phyloP scores from a whole-genome alignment of 768 basidiomycete species.

The Royoungia palumana region DNA sequence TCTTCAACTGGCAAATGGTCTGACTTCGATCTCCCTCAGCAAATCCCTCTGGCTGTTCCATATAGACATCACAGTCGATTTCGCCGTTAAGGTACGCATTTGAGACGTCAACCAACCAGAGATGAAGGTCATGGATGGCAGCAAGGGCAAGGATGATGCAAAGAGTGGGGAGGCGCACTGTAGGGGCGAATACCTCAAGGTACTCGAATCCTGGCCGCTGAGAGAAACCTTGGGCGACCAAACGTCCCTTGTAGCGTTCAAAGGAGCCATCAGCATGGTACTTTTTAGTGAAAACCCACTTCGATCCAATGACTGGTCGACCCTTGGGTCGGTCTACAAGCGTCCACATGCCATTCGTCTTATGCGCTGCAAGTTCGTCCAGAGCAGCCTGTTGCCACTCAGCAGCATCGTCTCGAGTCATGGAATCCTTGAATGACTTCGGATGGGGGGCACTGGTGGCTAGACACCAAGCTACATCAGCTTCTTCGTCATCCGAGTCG shows the following conservation, averaged over 20 bases:
- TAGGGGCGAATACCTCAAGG: conserved; percentile 31
- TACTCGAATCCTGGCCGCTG: conserved; percentile 7
- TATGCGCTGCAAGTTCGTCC: background rate
- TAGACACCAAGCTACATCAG: background rate
- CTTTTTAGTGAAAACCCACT: background rate
- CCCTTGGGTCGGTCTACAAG: background rate
- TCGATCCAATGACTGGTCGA: background rate
- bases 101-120: conserved; percentile 10
- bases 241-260: conserved; percentile 34
- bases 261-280: conserved; percentile 8
- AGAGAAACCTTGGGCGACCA: conserved; percentile 25
- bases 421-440: background rate
- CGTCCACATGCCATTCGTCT: too few species aligned
- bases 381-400: background rate
- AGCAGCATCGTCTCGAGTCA: background rate
- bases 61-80: conserved; percentile 6
- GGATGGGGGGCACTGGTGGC: background rate
- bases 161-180: conserved; percentile 19
- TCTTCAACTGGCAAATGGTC: too few species aligned
- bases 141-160: conserved; percentile 23
- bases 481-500: background rate
- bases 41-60: background rate
- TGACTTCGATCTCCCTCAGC: too few species aligned
- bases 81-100: conserved; percentile 21
- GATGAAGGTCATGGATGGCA: conserved; percentile 26